Evolutionary conservation across 768 basidiomycete genomes (phyloP), one percentile per base, ranked within the genome.

Genomic region (Tricholoma terreum): DNA sequence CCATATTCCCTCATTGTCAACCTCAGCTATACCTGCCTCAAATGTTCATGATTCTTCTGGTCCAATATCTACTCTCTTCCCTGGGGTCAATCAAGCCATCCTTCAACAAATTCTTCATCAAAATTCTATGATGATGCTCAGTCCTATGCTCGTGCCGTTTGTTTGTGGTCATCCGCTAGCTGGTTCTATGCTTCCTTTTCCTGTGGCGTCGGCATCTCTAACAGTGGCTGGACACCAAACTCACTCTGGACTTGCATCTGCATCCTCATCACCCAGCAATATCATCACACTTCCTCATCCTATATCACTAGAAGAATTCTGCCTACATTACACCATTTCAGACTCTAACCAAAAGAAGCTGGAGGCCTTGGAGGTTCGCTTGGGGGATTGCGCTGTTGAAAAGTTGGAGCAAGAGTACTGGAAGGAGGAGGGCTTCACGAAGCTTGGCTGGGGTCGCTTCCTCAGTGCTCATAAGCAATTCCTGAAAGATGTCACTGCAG

Each of bases 281-380:
- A 24, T 27, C 17, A 15, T 38, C 10, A 27, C 2, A 42, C 24
- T 45, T 22, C 54, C 54, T 21, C 15, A 11, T 19, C 54, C 27
- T 3, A 42, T 48, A 19, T 55, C 46, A n/a, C 27, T 55, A 10
- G n/a, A 55, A 11, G 17, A 55, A 19, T 55, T 55, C 43, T 55
- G 54, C 31, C 6, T 10, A 9, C 17, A 30, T 10, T 48, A 55
- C 15, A 14, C 33, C 8, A 43, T 55, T 35, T 31, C 22, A 8
- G 54, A 55, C 6, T 33, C 15, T 10, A 14, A 31, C n/a, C 21
- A 48, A 15, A 15, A 11, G 8, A 30, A 42, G 8, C 33, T 55
- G 31, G 27, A n/a, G 12, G 8, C 9, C 12, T 24, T 55, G 19
- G 35, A 46, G 42, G 21, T 55, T 14, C 21, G 21, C 6, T n/a